These are phyloP conservation scores for Gyromitra esculenta DNA, from an alignment of 2,329 filamentous ascomycete species.

Conservation along the genomic window DNA sequence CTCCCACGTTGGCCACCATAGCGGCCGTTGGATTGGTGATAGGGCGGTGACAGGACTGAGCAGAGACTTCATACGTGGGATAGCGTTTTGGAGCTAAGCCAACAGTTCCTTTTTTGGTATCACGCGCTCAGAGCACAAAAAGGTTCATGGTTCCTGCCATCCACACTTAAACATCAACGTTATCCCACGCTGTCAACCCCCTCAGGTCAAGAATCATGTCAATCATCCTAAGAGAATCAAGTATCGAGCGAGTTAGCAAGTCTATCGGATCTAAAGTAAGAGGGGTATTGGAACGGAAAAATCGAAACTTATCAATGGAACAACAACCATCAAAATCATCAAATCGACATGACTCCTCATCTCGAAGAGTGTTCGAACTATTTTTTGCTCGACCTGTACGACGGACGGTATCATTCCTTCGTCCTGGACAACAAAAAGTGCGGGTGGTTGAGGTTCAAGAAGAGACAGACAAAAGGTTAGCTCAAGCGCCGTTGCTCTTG, in stretches of 20 bases:
- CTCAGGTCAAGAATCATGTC: conserved; percentile 40
- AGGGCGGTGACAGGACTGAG: conserved; percentile 29
- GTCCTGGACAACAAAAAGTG: conserved; percentile 31
- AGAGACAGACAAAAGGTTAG: conserved; percentile 38
- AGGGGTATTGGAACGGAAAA: conserved; percentile 31
- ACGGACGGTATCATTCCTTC: conserved; percentile 34
- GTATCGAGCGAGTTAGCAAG: conserved; percentile 41
- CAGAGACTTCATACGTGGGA: conserved; percentile 22
- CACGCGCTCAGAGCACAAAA: conserved; percentile 40
- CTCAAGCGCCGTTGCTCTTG: conserved; percentile 17
- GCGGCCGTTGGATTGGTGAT: conserved; percentile 44
- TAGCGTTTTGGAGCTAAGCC: conserved; percentile 26
- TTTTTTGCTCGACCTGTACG: conserved; percentile 41
- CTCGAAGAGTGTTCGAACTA: conserved; percentile 39
- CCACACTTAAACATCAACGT: conserved; percentile 35
- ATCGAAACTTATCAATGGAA: conserved; percentile 32
- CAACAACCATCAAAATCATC: conserved; percentile 13
- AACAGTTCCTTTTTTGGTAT: conserved; percentile 37
- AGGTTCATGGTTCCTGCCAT: conserved; percentile 43
- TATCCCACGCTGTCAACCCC: conserved; percentile 12
- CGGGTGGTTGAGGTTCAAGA: conserved; percentile 9
- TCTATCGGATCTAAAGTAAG: conserved; percentile 42
- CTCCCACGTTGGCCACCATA: conserved; percentile 34
- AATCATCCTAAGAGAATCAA: conserved; percentile 33
- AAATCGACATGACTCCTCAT: conserved; percentile 19